Conservation (phyloP, 164 flowering plant genomes). For the Stephania japonica region DNA sequence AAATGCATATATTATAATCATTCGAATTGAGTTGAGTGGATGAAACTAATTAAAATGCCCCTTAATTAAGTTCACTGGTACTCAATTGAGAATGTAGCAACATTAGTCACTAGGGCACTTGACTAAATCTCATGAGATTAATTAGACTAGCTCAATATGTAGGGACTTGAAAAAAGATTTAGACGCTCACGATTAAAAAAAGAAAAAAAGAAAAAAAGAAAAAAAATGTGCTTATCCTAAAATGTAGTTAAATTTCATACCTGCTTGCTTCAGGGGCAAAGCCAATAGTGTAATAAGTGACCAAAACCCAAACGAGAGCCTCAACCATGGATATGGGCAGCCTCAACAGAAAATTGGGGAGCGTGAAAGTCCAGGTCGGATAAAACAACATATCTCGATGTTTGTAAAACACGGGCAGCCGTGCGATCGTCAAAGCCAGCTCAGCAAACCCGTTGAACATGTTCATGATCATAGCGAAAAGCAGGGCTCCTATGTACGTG, state of each 20-base stretch:
- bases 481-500: constrained; percentile 61
- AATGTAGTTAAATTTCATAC: constrained; percentile 21
- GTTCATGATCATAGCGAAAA: constrained; percentile 57
- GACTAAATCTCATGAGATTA: no score
- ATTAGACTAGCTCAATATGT: no score
- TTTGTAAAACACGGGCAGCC: constrained; percentile 97
- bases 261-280: constrained; percentile 91
- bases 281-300: constrained; percentile 77
- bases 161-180: no score
- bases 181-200: no score
- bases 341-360: constrained; percentile 63
- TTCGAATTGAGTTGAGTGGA: no score
- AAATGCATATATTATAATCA: neutral
- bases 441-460: constrained; percentile 95
- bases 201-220: no score
- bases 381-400: constrained; percentile 83
- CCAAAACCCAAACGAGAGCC: constrained; percentile 54
- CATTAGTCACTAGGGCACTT: no score
- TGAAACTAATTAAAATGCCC: neutral
- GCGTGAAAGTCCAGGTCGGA: constrained; percentile 82
- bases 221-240: no score
- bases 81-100: no score
- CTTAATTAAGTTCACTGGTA: no score
- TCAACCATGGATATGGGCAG: constrained; percentile 75
- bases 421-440: constrained; percentile 53